Evolutionary conservation across 331 rosid species (phyloP), one percentile per base, ranked within the genome.

Genomic region (Cydonia oblonga): DNA sequence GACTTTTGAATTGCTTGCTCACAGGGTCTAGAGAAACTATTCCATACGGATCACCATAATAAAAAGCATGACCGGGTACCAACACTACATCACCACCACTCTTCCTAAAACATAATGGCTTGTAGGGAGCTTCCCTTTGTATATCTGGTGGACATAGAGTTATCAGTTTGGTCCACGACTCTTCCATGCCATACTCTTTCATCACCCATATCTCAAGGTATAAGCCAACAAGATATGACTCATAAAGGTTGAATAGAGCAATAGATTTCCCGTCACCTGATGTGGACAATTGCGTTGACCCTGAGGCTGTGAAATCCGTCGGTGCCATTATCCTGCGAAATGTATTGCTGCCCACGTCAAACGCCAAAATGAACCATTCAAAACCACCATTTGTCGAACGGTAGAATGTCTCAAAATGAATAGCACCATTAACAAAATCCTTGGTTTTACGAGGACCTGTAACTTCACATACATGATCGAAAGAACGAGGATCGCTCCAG

Each of bases 251-350:
- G 64, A 59, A 59, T 2, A 59, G 10, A 25, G 64, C 64, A 59
- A 59, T 59, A 26, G 20, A 59, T 24, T 59, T 25, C 18, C 35
- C n/a, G 18, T 44, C 46, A 40, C 51, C 10, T 59, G 64, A 59
- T 12, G 14, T 14, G 25, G 64, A 59, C 64, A 59, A 2, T 25
- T 20, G 19, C 9, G 56, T 51, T 51, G 1, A 51, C 9, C 3
- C 56, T 19, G 20, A 38, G 42, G 42, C 42, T 51, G 42, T 0
- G 1, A 19, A 51, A 59, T 18, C n/a, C 40, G 58, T 60, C 9
- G 83, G 76, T 33, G 75, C 59, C 62, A 5, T 10, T 14, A 75
- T 24, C 66, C 79, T 79, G 4, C 65, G 26, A 59, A 83, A 83
- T 8, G 38, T 46, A 64, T 69, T 79, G 51, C 32, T 49, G 18